A percentile compares a stretch with the other conserved stretches of the same genome.
Evolutionary conservation across 129 eudicot species (phyloP).

Genomic region (Flaveria sonorensis): DNA sequence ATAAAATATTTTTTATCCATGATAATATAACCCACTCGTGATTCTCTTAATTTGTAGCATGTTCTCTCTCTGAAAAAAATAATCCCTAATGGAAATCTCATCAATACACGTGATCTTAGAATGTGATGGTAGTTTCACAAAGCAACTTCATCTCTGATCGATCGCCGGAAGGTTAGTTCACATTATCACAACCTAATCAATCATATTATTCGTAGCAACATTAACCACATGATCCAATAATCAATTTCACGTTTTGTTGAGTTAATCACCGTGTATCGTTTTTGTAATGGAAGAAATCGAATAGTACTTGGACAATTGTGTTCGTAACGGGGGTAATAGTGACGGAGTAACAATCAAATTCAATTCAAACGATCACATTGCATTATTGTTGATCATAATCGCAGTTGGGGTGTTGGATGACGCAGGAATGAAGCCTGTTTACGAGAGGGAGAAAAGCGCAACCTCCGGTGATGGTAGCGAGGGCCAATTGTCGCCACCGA

Average conservation of each 20-base stretch:
- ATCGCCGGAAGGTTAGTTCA: no score
- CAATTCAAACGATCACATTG: slow-evolving; percentile 9
- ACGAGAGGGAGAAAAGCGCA: slow-evolving; percentile 25
- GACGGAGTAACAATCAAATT: slow-evolving; percentile 7
- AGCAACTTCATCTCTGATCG: no score
- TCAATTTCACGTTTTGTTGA: not conserved
- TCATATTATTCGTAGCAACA: no score
- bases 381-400: not conserved
- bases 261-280: not conserved
- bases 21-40: no score
- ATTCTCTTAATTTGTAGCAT: no score
- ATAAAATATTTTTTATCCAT: no score
- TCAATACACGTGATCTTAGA: no score
- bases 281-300: not conserved
- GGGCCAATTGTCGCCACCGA: slow-evolving; percentile 31
- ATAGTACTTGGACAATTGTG: not conserved
- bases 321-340: not conserved
- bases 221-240: not conserved
- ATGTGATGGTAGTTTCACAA: no score
- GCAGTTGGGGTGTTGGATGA: slow-evolving; percentile 3
- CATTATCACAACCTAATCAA: no score
- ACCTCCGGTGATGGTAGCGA: slow-evolving; percentile 26
- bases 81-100: no score
- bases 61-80: no score
- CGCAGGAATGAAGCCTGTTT: slow-evolving; percentile 36